Percentiles rank a stretch among this genome's conserved stretches.
Conservation (phyloP, 352 stramenopile species). For the Globisporangium alternatum region DNA sequence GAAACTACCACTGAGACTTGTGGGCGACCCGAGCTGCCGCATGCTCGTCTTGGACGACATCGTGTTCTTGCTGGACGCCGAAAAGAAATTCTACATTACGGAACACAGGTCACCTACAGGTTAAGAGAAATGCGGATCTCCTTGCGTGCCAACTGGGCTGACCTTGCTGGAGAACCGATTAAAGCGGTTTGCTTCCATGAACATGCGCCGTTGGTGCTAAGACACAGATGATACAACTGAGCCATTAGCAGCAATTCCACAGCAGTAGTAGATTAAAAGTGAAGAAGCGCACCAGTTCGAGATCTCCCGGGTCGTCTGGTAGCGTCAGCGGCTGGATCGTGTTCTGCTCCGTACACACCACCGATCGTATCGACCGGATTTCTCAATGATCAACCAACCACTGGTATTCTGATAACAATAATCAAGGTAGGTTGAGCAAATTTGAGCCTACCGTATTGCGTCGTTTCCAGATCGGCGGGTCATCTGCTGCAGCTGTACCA, state of each 20-base stretch:
- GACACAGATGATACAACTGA: background rate
- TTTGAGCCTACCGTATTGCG: slow-evolving; percentile 29
- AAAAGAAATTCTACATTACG: slow-evolving; percentile 37
- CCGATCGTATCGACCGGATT: background rate
- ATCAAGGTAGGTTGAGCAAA: background rate
- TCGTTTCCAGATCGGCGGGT: slow-evolving; percentile 43
- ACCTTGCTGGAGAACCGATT: slow-evolving; percentile 42
- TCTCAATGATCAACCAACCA: background rate
- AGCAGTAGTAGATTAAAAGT: background rate
- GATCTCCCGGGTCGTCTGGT: slow-evolving; percentile 36
- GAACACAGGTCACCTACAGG: background rate
- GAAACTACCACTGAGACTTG: slow-evolving; percentile 18
- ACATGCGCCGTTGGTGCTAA: slow-evolving; percentile 59
- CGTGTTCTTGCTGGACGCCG: slow-evolving; percentile 40
- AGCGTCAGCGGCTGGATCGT: slow-evolving; percentile 40
- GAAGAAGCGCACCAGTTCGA: slow-evolving; percentile 43
- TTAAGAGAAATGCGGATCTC: background rate
- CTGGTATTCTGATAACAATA: background rate
- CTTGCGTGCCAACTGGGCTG: slow-evolving; percentile 15
- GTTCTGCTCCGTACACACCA: slow-evolving; percentile 23
- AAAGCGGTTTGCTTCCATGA: slow-evolving; percentile 60
- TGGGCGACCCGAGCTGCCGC: slow-evolving; percentile 17
- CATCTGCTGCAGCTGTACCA: slow-evolving; percentile 7
- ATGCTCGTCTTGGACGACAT: slow-evolving; percentile 25
- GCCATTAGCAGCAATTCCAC: background rate